phyloP scores from a whole-genome alignment of 106 monocot genomes.

The Apostasia shenzhenica region DNA sequence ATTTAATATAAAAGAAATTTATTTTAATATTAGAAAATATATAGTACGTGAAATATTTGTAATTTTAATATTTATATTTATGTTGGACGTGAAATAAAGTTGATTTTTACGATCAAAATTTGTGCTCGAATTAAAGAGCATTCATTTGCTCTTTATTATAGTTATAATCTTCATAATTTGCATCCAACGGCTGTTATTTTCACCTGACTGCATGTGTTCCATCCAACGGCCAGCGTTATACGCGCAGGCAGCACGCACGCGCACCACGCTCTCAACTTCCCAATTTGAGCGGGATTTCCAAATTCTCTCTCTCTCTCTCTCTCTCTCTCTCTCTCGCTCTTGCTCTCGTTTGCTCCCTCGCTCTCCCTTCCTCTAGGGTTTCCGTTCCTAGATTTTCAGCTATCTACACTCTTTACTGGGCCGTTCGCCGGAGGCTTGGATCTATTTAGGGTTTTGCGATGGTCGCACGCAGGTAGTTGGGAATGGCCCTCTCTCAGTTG shows the following conservation, averaged over 20 bases:
- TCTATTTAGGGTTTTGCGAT: neutral
- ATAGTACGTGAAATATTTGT: too few species aligned
- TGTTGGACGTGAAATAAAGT: too few species aligned
- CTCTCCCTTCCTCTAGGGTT: slow-evolving; percentile 8
- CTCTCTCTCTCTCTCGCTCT: neutral
- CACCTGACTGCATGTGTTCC: neutral
- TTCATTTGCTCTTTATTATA: too few species aligned
- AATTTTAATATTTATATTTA: too few species aligned
- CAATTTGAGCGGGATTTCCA: slow-evolving; percentile 4
- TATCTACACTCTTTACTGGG: neutral
- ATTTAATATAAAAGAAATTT: too few species aligned
- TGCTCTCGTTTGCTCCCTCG: too few species aligned
- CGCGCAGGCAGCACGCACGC: neutral
- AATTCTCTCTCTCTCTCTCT: neutral
- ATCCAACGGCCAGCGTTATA: neutral
- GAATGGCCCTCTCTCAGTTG: slow-evolving; percentile 9
- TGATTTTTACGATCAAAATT: too few species aligned
- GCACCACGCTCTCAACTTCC: neutral
- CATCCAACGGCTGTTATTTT: too few species aligned
- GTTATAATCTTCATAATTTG: too few species aligned
- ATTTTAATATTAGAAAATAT: too few species aligned
- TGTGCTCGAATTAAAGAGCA: too few species aligned
- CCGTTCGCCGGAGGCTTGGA: neutral
- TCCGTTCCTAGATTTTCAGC: slow-evolving; percentile 10
- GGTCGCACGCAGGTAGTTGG: neutral